Conservation (phyloP, 2,329 filamentous ascomycete genomes). For the Exophiala spinifera region DNA sequence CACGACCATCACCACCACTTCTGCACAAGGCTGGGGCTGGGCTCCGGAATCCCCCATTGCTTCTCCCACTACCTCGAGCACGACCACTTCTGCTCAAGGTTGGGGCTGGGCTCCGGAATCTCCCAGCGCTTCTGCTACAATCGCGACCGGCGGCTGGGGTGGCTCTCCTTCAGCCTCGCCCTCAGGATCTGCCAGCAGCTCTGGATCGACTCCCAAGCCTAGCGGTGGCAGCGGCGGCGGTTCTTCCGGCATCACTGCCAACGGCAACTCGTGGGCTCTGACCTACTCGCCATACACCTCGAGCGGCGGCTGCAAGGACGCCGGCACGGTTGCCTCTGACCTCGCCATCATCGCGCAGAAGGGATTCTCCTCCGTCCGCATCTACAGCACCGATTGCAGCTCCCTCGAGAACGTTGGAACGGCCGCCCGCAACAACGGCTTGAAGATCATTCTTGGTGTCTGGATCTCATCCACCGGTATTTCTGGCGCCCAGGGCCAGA, state of each 20-base stretch:
- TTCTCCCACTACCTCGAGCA: conserved; percentile 30
- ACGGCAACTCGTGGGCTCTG: conserved; percentile 62
- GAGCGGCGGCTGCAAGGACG: conserved; percentile 60
- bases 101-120: conserved; percentile 23
- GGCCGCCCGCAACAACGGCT: conserved; percentile 62
- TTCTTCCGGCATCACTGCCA: conserved; percentile 30
- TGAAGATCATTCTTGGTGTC: conserved; percentile 83
- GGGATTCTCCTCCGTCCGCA: conserved; percentile 69
- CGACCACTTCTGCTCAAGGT: conserved; percentile 26
- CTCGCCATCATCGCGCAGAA: conserved; percentile 60
- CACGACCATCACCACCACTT: not conserved
- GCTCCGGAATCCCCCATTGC: conserved; percentile 19
- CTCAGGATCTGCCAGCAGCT: conserved; percentile 3
- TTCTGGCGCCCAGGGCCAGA: conserved; percentile 67
- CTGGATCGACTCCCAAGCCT: conserved; percentile 22
- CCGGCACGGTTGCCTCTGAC: conserved; percentile 57
- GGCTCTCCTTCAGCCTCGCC: conserved; percentile 13
- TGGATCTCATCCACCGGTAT: conserved; percentile 67
- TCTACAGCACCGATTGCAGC: conserved; percentile 91
- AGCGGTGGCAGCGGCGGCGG: conserved; percentile 13
- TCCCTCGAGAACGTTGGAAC: conserved; percentile 71
- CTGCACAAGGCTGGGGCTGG: not conserved
- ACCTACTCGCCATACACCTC: conserved; percentile 74
- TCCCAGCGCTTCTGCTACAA: conserved; percentile 11
- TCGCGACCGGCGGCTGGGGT: conserved; percentile 1